These are phyloP conservation scores for Tylopilus sp. DNA, from an alignment of 1,284 basidiomycete species.

Conservation along the genomic window DNA sequence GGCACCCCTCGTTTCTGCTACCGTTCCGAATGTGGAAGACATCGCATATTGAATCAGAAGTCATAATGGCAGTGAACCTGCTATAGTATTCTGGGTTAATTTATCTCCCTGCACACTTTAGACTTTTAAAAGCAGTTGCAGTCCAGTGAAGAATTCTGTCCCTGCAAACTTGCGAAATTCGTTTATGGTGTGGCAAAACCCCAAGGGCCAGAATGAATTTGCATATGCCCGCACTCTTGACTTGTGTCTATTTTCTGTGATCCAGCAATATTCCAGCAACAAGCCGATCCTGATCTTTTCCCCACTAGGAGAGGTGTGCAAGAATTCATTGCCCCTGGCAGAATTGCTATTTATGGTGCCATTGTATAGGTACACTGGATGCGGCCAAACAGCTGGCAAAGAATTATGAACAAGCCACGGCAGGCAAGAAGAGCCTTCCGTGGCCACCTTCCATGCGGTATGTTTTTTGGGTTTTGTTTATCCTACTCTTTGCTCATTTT, in stretches of 20 bases:
- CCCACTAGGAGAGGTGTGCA: slow-evolving; percentile 79
- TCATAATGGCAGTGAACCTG: slow-evolving; percentile 49
- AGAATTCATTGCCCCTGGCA: background rate
- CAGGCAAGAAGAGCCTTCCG: slow-evolving; percentile 60
- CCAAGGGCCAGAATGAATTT: slow-evolving; percentile 78
- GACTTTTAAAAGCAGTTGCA: slow-evolving; percentile 41
- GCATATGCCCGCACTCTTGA: slow-evolving; percentile 78
- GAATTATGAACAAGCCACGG: slow-evolving; percentile 66
- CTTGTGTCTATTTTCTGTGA: slow-evolving; percentile 70
- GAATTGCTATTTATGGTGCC: background rate
- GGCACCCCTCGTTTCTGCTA: slow-evolving; percentile 85
- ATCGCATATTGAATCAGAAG: slow-evolving; percentile 89
- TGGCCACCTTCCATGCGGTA: slow-evolving; percentile 67
- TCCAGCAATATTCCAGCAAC: slow-evolving; percentile 72
- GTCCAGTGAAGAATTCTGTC: slow-evolving; percentile 92
- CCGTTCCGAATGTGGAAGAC: slow-evolving; percentile 91
- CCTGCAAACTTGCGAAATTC: slow-evolving; percentile 78
- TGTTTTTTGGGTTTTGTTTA: slow-evolving; percentile 22
- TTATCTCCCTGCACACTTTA: background rate
- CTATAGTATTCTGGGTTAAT: slow-evolving; percentile 75
- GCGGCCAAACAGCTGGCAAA: slow-evolving; percentile 79
- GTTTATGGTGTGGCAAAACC: slow-evolving; percentile 69
- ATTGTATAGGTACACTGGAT: slow-evolving; percentile 57
- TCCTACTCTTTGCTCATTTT: slow-evolving; percentile 18
- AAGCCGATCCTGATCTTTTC: slow-evolving; percentile 87